Conservation (phyloP, 2,329 filamentous ascomycete genomes). For the Sclerotinia borealis region DNA sequence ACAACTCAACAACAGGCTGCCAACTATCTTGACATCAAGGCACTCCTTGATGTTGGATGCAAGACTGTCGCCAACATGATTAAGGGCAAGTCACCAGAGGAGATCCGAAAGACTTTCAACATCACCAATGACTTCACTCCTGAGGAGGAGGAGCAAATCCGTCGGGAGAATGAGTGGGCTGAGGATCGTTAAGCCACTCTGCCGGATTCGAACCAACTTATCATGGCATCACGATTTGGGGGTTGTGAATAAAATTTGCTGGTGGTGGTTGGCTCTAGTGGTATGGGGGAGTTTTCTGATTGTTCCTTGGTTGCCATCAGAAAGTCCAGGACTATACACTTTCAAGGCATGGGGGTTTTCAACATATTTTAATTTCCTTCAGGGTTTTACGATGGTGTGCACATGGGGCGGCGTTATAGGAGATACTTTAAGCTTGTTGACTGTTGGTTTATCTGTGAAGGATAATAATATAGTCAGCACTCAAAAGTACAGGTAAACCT, state of each 20-base stretch:
- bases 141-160: constrained; percentile 97
- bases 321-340: constrained; percentile 1
- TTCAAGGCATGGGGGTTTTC: neutral
- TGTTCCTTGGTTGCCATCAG: neutral
- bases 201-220: neutral
- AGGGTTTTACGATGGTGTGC: neutral
- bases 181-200: constrained; percentile 61
- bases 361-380: neutral
- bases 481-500: neutral
- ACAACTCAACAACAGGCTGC: constrained; percentile 56
- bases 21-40: constrained; percentile 99
- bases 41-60: constrained; percentile 93
- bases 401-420: neutral
- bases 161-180: constrained; percentile 85
- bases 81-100: constrained; percentile 98
- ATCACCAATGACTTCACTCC: constrained; percentile 99
- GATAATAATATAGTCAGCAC: neutral
- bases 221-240: neutral
- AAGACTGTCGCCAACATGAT: constrained; percentile 99
- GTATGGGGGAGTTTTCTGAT: neutral
- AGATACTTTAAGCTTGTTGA: neutral
- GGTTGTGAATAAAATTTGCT: neutral
- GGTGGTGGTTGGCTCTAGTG: neutral
- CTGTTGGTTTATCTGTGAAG: neutral
- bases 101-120: constrained; percentile 99